phyloP scores from a whole-genome alignment of 1,284 basidiomycete genomes.

The Rhodotorula sp. region DNA sequence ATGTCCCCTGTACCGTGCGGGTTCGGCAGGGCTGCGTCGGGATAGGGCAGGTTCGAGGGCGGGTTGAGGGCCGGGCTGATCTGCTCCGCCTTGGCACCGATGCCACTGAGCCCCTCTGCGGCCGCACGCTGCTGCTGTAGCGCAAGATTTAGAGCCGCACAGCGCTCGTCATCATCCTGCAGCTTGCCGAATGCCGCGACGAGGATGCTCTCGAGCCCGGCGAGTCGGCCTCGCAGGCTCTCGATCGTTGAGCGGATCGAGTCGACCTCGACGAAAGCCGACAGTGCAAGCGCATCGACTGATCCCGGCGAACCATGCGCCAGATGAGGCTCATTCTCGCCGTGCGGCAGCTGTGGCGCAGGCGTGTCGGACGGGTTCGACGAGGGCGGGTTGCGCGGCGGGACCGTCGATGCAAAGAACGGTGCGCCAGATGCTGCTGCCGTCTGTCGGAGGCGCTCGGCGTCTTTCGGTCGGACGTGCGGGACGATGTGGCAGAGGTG shows the following conservation, averaged over 20 bases:
- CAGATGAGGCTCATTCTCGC: background rate
- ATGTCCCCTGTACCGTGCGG: background rate
- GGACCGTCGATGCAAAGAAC: background rate
- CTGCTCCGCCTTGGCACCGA: too few species aligned
- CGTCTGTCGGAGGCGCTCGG: background rate
- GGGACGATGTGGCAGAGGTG: slow-evolving; percentile 22
- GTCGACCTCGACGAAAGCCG: slow-evolving; percentile 15
- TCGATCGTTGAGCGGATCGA: slow-evolving; percentile 11
- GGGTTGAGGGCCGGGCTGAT: too few species aligned
- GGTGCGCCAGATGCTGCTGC: too few species aligned
- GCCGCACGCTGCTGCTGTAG: background rate
- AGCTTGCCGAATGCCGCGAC: background rate
- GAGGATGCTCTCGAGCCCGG: slow-evolving; percentile 18
- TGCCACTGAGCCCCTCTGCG: background rate
- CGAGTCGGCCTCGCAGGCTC: background rate
- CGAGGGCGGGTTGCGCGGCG: too few species aligned
- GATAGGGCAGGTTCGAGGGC: too few species aligned
- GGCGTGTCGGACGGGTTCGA: too few species aligned
- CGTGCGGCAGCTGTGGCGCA: background rate
- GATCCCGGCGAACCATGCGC: background rate
- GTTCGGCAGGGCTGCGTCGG: too few species aligned
- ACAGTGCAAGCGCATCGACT: background rate
- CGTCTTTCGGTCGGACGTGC: slow-evolving; percentile 22
- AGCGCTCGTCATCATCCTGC: background rate
- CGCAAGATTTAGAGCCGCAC: background rate